Evolutionary conservation across 345 rosid species (phyloP).

Genomic region (Gossypium sturtianum): DNA sequence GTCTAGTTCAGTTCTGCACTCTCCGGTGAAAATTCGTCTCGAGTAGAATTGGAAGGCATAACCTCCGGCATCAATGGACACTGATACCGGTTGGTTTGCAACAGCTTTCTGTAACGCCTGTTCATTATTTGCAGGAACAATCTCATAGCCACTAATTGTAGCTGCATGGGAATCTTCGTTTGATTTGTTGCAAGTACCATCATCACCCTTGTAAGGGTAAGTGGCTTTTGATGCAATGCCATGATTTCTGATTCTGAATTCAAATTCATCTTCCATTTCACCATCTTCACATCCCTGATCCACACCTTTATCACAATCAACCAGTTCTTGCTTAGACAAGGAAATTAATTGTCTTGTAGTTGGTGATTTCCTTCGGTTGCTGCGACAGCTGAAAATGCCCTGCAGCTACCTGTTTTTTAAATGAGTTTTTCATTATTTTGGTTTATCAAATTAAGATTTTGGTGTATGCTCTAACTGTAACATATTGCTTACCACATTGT

Average conservation of each 20-base stretch:
- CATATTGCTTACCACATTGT: constrained; percentile 50
- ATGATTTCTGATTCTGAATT: constrained; percentile 29
- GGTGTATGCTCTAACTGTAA: background rate
- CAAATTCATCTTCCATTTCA: constrained; percentile 49
- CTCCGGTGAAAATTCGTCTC: constrained; percentile 40
- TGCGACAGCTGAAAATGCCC: constrained; percentile 29
- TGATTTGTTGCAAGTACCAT: constrained; percentile 28
- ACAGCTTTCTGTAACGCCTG: constrained; percentile 48
- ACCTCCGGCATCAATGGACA: constrained; percentile 41
- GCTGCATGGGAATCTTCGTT: constrained; percentile 11
- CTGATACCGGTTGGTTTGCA: constrained; percentile 52
- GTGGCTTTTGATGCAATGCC: constrained; percentile 41
- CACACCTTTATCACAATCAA: constrained; percentile 36
- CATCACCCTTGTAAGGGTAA: constrained; percentile 39
- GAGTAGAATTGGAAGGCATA: constrained; percentile 41
- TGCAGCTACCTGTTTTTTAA: background rate
- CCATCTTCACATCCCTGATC: constrained; percentile 51
- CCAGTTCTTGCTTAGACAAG: constrained; percentile 61
- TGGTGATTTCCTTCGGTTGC: constrained; percentile 53
- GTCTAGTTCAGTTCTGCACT: constrained; percentile 24
- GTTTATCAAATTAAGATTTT: background rate
- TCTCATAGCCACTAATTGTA: constrained; percentile 35
- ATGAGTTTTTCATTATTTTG: background rate
- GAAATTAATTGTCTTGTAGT: constrained; percentile 42
- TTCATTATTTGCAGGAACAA: constrained; percentile 47